Evolutionary conservation across 129 eudicot genomes (phyloP).

Genomic region (carrot (Daucus carota)): DNA sequence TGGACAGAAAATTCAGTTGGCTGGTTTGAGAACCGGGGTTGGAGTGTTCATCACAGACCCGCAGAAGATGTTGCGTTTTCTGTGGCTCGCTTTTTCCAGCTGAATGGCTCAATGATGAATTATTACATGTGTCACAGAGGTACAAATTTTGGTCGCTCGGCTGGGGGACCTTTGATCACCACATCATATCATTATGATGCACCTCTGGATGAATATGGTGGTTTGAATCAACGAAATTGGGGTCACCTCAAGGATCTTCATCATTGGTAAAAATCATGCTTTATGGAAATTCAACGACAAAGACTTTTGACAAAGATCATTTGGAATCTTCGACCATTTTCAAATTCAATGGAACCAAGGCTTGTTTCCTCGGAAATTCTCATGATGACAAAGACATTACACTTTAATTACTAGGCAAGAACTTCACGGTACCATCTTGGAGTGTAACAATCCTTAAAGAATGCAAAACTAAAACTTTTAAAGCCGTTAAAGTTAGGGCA

Average conservation of each 20-base stretch:
- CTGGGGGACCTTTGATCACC: slow-evolving; percentile 31
- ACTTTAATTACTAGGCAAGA: slow-evolving; percentile 5
- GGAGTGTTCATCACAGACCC: slow-evolving; percentile 16
- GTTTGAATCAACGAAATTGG: slow-evolving; percentile 29
- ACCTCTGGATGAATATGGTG: slow-evolving; percentile 41
- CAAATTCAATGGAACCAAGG: slow-evolving; percentile 8
- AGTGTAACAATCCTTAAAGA: slow-evolving; percentile 24
- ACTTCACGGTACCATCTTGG: slow-evolving; percentile 21
- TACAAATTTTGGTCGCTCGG: slow-evolving; percentile 36
- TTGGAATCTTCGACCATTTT: background rate
- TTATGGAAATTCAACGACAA: slow-evolving; percentile 13
- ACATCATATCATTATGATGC: slow-evolving; percentile 40
- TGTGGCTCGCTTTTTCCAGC: slow-evolving; percentile 24
- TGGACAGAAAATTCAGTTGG: slow-evolving; percentile 55
- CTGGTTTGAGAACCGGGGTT: slow-evolving; percentile 28
- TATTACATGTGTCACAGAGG: slow-evolving; percentile 51
- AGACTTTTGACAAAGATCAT: background rate
- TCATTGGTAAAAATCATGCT: slow-evolving; percentile 9
- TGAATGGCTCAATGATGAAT: slow-evolving; percentile 21
- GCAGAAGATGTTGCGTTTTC: slow-evolving; percentile 40
- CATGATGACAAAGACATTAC: background rate
- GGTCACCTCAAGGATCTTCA: slow-evolving; percentile 39
- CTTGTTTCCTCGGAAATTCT: slow-evolving; percentile 22
- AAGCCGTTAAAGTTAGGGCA: slow-evolving; percentile 21
- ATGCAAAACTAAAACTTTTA: slow-evolving; percentile 19